These are phyloP conservation scores for Pleoardoris graminearum DNA, from an alignment of 2,329 filamentous ascomycete genomes.

Conservation along the genomic window DNA sequence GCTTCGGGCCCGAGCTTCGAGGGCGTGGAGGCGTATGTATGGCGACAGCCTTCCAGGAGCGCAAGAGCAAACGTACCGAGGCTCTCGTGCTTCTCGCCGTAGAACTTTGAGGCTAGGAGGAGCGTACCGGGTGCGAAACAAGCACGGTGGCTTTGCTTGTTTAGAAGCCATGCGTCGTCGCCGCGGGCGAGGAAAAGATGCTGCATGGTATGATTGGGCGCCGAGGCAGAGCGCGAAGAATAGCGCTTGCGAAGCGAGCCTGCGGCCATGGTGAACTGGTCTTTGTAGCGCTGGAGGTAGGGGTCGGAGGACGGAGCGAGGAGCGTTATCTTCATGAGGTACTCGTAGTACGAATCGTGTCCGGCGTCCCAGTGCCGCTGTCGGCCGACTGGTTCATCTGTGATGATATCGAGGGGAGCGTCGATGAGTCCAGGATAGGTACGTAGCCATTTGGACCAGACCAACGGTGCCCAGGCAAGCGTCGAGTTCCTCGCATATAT, in stretches of 20 bases:
- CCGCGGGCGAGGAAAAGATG: conserved; percentile 48
- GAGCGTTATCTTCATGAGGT: conserved; percentile 47
- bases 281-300: conserved; percentile 38
- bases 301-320: conserved; percentile 43
- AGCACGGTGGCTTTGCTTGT: conserved; percentile 46
- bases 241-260: conserved; percentile 43
- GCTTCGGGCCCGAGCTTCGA: conserved; percentile 45
- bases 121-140: conserved; percentile 47
- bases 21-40: conserved; percentile 43
- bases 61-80: conserved; percentile 44
- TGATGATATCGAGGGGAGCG: conserved; percentile 49
- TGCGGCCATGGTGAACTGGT: conserved; percentile 40
- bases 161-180: conserved; percentile 39
- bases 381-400: conserved; percentile 44
- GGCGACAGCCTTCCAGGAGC: conserved; percentile 47
- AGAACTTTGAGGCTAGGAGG: conserved; percentile 44
- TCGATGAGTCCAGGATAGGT: conserved; percentile 48
- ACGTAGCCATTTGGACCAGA: conserved; percentile 48
- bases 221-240: conserved; percentile 41
- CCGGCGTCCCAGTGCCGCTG: conserved; percentile 50
- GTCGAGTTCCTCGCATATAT: conserved; percentile 50
- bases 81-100: conserved; percentile 34
- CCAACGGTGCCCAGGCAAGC: conserved; percentile 50
- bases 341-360: conserved; percentile 51
- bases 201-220: conserved; percentile 36